phyloP scores from a whole-genome alignment of 352 stramenopile genomes.

The Phytophthora tentaculata region DNA sequence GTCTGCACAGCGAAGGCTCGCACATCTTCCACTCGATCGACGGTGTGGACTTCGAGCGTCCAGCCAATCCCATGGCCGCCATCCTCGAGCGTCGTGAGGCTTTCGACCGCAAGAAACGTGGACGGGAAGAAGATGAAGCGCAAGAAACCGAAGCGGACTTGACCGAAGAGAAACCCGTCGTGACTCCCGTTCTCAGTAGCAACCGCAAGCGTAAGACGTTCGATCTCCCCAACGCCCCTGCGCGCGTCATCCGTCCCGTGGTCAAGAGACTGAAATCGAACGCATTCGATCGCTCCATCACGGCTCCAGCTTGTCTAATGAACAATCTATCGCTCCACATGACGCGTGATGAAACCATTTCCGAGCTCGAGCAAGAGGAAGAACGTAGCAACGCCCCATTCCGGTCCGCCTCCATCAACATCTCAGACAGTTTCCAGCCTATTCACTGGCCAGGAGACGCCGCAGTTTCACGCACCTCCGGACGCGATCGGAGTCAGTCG shows the following conservation, averaged over 20 bases:
- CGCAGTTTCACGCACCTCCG: slow-evolving; percentile 12
- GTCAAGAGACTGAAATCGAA: slow-evolving; percentile 66
- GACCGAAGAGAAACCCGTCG: slow-evolving; percentile 18
- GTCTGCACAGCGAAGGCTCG: slow-evolving; percentile 20
- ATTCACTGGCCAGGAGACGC: slow-evolving; percentile 43
- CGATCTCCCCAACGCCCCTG: slow-evolving; percentile 43
- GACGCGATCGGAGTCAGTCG: slow-evolving; percentile 32
- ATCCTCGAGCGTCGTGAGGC: slow-evolving; percentile 51
- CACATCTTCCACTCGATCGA: slow-evolving; percentile 44
- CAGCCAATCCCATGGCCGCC: slow-evolving; percentile 51
- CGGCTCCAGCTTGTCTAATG: slow-evolving; percentile 39
- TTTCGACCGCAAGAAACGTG: slow-evolving; percentile 39
- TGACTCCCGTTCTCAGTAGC: slow-evolving; percentile 17
- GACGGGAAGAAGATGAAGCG: slow-evolving; percentile 30
- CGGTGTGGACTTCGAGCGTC: slow-evolving; percentile 38
- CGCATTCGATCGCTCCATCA: slow-evolving; percentile 38
- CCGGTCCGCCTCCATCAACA: slow-evolving; percentile 57
- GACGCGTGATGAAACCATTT: slow-evolving; percentile 10
- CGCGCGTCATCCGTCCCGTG: slow-evolving; percentile 52
- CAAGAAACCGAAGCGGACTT: slow-evolving; percentile 10
- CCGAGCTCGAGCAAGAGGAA: slow-evolving; percentile 21
- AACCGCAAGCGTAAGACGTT: slow-evolving; percentile 63
- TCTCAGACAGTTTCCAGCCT: slow-evolving; percentile 49
- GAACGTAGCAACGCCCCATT: slow-evolving; percentile 17
- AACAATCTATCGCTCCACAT: slow-evolving; percentile 33